phyloP scores from a whole-genome alignment of 2,329 filamentous ascomycete genomes.

The Aurifilum marmelostoma region DNA sequence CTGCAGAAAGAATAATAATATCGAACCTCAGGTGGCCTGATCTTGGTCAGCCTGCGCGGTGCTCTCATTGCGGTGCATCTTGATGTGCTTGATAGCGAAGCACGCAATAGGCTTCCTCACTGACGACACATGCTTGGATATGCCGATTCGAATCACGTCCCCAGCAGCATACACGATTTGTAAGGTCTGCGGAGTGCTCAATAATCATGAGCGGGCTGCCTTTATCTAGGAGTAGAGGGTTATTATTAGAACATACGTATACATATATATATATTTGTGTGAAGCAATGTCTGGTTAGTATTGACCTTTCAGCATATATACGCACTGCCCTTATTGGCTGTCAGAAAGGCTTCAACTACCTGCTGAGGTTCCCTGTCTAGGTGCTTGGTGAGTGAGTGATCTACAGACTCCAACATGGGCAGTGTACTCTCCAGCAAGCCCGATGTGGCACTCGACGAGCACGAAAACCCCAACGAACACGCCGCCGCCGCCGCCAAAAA shows the following conservation, averaged over 20 bases:
- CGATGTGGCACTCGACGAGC: conserved; percentile 12
- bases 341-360: too few relatives aligned
- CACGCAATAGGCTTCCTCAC: conserved; percentile 25
- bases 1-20: too few relatives aligned
- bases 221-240: background rate
- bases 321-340: background rate
- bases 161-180: conserved; percentile 3
- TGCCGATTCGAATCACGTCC: background rate
- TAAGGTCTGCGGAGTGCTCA: background rate
- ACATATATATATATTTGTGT: background rate
- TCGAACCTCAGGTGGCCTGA: background rate
- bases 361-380: background rate
- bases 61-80: conserved; percentile 25
- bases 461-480: too few relatives aligned
- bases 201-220: background rate
- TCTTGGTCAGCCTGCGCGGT: conserved; percentile 4
- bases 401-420: background rate
- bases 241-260: background rate
- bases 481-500: background rate
- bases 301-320: background rate
- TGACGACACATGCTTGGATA: conserved; percentile 27
- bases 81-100: conserved; percentile 27
- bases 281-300: background rate
- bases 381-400: too few relatives aligned
- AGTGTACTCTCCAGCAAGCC: background rate